Conservation (phyloP, 2,329 filamentous ascomycete species). For the Fusarium sp. region DNA sequence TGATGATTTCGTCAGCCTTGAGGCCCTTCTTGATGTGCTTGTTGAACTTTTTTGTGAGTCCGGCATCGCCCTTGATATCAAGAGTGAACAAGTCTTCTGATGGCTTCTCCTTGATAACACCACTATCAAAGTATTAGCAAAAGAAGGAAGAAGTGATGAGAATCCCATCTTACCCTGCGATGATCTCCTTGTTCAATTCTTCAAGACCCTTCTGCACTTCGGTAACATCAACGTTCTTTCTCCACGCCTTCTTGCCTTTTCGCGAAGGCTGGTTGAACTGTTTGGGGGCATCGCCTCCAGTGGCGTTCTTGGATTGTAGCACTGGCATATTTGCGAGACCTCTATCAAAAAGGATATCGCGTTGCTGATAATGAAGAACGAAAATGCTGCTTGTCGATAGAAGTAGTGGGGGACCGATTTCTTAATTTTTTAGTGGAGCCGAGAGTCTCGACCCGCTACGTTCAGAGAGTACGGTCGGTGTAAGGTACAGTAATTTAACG, state of each 20-base stretch:
- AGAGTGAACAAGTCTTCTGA: constrained; percentile 88
- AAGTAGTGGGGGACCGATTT: constrained; percentile 47
- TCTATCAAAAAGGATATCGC: constrained; percentile 23
- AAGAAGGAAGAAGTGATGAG: not conserved
- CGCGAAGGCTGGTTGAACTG: constrained; percentile 90
- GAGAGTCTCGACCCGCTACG: constrained; percentile 21
- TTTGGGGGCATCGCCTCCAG: constrained; percentile 73
- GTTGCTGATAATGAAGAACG: constrained; percentile 24
- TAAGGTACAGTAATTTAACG: not conserved
- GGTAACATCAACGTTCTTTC: constrained; percentile 96
- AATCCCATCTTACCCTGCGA: constrained; percentile 76
- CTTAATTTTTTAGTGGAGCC: constrained; percentile 51
- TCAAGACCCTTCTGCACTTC: constrained; percentile 87
- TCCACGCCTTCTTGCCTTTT: constrained; percentile 99
- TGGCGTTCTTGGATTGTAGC: constrained; percentile 60
- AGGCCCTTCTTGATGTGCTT: constrained; percentile 81
- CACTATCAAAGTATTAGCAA: constrained; percentile 65
- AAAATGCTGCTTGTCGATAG: constrained; percentile 42
- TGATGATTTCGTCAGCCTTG: constrained; percentile 92
- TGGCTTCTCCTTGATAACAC: constrained; percentile 84
- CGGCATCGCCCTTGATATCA: constrained; percentile 79
- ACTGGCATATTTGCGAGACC: constrained; percentile 64
- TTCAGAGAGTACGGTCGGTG: constrained; percentile 18
- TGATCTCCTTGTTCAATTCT: constrained; percentile 88
- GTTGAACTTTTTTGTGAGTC: constrained; percentile 73